Evolutionary conservation across 2,329 filamentous ascomycete species (phyloP).

Genomic region (Pseudocercospora ulei): DNA sequence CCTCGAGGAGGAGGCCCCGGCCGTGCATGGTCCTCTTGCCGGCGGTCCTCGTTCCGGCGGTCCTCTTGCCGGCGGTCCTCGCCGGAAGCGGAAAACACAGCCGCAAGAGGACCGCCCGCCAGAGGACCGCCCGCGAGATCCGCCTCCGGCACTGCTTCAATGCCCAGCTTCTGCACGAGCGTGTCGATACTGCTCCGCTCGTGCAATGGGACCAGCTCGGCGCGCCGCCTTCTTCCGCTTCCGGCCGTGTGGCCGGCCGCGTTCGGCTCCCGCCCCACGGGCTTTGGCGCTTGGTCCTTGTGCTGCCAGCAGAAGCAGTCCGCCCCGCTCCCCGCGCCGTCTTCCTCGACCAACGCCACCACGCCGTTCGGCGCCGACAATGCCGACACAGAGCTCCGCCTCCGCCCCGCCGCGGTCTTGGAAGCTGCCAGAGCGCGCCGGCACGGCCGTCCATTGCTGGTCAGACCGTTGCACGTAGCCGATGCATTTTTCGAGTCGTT

Average conservation of each 20-base stretch:
- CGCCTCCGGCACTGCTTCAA: slow-evolving; percentile 20
- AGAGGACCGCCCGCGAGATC: too few relatives aligned
- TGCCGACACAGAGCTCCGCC: slow-evolving; percentile 14
- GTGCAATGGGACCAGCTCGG: slow-evolving; percentile 49
- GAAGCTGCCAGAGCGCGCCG: slow-evolving; percentile 56
- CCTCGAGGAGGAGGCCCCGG: slow-evolving; percentile 1
- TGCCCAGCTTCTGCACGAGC: slow-evolving; percentile 64
- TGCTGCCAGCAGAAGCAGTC: slow-evolving; percentile 90
- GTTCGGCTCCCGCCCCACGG: slow-evolving; percentile 15
- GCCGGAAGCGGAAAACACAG: too few relatives aligned
- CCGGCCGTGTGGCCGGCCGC: slow-evolving; percentile 15
- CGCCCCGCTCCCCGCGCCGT: slow-evolving; percentile 47
- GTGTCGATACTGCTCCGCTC: slow-evolving; percentile 76
- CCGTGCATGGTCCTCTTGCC: too few relatives aligned
- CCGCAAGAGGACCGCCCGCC: too few relatives aligned
- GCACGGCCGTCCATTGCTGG: slow-evolving; percentile 70
- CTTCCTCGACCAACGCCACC: slow-evolving; percentile 41
- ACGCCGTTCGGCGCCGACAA: slow-evolving; percentile 30
- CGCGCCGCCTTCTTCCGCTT: slow-evolving; percentile 25
- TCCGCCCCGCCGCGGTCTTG: slow-evolving; percentile 31
- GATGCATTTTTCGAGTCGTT: slow-evolving; percentile 75
- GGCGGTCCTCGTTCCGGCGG: slow-evolving; percentile 16
- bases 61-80: slow-evolving; percentile 19
- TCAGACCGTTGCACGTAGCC: slow-evolving; percentile 82
- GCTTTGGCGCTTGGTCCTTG: slow-evolving; percentile 65